Evolutionary conservation across 805 yeast genomes (phyloP), one percentile per base, ranked within the genome.

Genomic region (Naumovozyma baii): DNA sequence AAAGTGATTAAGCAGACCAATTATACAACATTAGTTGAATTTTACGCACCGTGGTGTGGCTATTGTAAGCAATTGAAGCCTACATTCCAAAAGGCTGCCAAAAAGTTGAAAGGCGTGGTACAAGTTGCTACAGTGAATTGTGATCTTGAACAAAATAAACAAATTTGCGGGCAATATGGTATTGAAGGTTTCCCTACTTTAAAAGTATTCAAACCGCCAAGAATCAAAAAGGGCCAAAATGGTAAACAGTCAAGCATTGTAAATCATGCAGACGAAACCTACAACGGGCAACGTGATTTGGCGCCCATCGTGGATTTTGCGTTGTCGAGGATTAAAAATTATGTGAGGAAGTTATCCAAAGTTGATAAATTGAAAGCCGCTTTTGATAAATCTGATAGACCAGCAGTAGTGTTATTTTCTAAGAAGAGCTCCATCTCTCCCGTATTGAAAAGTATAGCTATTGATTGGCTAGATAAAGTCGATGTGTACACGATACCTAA

Each of bases 11-110:
- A 76, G 33, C 60, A 68, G 17, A 69, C 94, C 2, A 86, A 86
- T 55, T 82, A 85, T 51, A 82, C 94, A 2, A 63, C 95, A 1
- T 63, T 87, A 15, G 87, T 86, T 17, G 87, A 87, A 64, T 88
- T 88, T 61, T 88, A 82, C 61, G 96, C 97, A 3, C 96, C 96
- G 30, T 88, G 97, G 97, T 90, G 98, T 67, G 96, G 96, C 4
- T 86, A 90, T 61, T 90, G 98, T 63, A 72, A 78, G 51, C 72
- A 76, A 41, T 65, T 90, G 37, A 74, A 77, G 42, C 79, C 82
- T 3, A 76, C 75, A 2, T 81, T 69, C 59, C 65, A 68, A 36
- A 79, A 79, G 53, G 75, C 80, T 12, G 94, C 83, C 5, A 74
- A 73, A 38, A 59, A 64, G 20, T 64, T 83, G 5, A 71, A 73